These are phyloP conservation scores for Melastoma candidum DNA, from an alignment of 441 rosid genomes.

Conservation along the genomic window DNA sequence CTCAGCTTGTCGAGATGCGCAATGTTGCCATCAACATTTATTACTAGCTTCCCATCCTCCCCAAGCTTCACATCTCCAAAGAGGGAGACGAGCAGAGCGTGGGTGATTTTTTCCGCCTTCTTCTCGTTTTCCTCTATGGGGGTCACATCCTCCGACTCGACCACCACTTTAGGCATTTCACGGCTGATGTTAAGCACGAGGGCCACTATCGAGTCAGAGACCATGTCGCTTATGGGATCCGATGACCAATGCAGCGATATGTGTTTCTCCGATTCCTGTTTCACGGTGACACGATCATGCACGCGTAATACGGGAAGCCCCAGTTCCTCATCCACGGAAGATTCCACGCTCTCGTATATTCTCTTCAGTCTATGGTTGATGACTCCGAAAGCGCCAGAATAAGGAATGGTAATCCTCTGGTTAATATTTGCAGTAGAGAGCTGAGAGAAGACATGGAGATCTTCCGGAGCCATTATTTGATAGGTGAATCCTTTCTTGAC, in stretches of 20 bases:
- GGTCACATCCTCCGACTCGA: conserved; percentile 42
- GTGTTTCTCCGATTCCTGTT: conserved; percentile 75
- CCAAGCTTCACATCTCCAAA: conserved; percentile 80
- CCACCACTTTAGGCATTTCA: conserved; percentile 64
- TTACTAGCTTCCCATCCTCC: conserved; percentile 64
- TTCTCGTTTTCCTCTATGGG: conserved; percentile 57
- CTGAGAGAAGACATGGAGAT: conserved; percentile 90
- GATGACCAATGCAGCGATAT: conserved; percentile 76
- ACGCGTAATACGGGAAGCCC: conserved; percentile 56
- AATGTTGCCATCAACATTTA: conserved; percentile 65
- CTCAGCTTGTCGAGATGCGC: conserved; percentile 67
- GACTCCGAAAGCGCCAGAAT: conserved; percentile 67
- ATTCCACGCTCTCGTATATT: conserved; percentile 70
- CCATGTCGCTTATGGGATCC: conserved; percentile 87
- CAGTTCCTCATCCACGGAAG: conserved; percentile 63
- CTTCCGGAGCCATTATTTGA: conserved; percentile 94
- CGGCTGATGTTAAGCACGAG: conserved; percentile 61
- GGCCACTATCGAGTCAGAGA: conserved; percentile 80
- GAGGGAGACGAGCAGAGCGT: conserved; percentile 74
- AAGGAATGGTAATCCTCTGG: conserved; percentile 77
- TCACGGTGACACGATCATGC: conserved; percentile 61
- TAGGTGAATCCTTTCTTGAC: conserved; percentile 92
- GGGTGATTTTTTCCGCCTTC: conserved; percentile 65
- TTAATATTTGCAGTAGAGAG: conserved; percentile 70
- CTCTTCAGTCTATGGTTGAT: conserved; percentile 71